A percentile compares a stretch with the other conserved stretches of the same genome.
Conservation (phyloP, 2,329 filamentous ascomycete species). For the Penicillium freii region DNA sequence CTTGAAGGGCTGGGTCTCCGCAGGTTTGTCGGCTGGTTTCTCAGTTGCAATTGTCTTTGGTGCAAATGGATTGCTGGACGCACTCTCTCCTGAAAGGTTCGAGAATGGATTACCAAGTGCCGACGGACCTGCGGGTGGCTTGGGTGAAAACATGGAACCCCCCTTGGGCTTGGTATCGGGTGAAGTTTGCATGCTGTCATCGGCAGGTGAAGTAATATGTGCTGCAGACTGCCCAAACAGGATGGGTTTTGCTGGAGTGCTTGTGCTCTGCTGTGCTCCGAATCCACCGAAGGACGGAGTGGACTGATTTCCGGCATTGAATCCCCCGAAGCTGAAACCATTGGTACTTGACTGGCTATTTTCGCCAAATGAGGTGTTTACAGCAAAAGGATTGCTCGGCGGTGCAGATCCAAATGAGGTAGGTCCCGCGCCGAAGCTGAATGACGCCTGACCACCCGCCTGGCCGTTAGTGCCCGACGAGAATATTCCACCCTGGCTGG, state of each 20-base stretch:
- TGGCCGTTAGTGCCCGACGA: constrained; percentile 18
- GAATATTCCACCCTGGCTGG: constrained; percentile 18
- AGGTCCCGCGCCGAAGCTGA: constrained; percentile 14
- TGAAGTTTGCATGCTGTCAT: constrained; percentile 26
- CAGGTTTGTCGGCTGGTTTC: constrained; percentile 1
- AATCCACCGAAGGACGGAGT: constrained; percentile 15
- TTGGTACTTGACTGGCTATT: constrained; percentile 4
- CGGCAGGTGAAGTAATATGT: constrained; percentile 11
- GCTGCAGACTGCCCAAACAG: constrained; percentile 19
- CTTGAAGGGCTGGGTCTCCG: constrained; percentile 7
- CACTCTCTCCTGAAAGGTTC: constrained; percentile 8
- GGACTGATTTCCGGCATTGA: constrained; percentile 7
- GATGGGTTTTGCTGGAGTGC: constrained; percentile 1
- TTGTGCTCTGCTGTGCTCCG: constrained; percentile 12
- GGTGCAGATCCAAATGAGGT: constrained; percentile 7
- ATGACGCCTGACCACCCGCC: constrained; percentile 12
- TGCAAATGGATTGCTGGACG: constrained; percentile 6
- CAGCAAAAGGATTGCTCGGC: constrained; percentile 19
- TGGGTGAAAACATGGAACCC: constrained; percentile 3
- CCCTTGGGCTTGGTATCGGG: constrained; percentile 22
- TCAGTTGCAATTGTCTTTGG: constrained; percentile 3
- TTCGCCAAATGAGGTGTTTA: constrained; percentile 9
- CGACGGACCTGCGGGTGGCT: constrained; percentile 4
- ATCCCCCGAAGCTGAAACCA: constrained; percentile 12
- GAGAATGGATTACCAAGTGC: constrained; percentile 11